A percentile compares a stretch with the other conserved stretches of the same genome.
These are phyloP conservation scores for Penicillium crustosum DNA, from an alignment of 2,329 filamentous ascomycete species.

Conservation along the genomic window DNA sequence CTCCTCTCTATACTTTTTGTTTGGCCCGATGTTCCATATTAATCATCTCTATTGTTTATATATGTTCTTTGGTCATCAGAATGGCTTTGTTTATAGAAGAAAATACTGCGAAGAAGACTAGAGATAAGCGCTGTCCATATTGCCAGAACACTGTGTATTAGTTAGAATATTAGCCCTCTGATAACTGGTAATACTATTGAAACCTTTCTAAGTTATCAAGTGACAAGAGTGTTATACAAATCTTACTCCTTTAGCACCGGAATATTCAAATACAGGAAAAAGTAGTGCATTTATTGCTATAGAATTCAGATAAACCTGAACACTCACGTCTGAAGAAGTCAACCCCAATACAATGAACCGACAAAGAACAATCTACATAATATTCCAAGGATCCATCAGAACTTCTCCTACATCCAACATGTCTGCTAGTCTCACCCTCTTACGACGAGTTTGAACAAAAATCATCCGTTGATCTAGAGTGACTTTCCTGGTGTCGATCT, in stretches of 20 bases:
- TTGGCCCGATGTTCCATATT: neutral
- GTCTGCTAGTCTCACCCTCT: neutral
- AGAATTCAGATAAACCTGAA: neutral
- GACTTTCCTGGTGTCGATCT: neutral
- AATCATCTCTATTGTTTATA: neutral
- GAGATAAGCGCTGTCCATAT: too few relatives aligned
- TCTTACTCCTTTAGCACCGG: neutral
- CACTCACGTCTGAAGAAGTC: neutral
- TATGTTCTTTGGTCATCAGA: neutral
- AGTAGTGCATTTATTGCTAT: neutral
- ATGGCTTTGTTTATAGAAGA: neutral
- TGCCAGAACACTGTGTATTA: too few relatives aligned
- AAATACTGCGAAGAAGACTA: neutral
- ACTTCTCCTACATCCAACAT: conserved; percentile 1
- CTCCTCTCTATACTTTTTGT: neutral
- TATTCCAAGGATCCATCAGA: neutral
- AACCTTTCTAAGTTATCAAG: neutral
- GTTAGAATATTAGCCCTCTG: neutral
- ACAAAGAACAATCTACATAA: neutral
- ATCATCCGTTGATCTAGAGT: neutral
- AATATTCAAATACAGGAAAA: too few relatives aligned
- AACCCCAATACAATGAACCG: neutral
- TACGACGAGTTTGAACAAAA: neutral
- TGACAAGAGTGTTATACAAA: neutral
- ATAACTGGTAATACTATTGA: neutral